phyloP scores from a whole-genome alignment of 495 filamentous ascomycete species.

The Amorphotheca resinae region DNA sequence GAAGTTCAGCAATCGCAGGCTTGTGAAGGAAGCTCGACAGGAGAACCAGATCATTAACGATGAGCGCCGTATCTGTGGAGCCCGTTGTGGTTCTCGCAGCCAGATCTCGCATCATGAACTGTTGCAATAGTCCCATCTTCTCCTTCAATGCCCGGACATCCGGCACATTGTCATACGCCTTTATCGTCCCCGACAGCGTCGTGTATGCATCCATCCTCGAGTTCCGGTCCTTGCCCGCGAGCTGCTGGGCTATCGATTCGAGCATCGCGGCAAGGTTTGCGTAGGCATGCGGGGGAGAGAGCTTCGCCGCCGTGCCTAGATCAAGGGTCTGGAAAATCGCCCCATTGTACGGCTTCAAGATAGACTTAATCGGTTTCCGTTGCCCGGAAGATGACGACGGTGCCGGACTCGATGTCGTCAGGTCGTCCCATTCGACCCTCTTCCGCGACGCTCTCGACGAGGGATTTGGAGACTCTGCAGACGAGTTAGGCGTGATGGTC shows the following conservation, averaged over 20 bases:
- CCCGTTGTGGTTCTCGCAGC: slow-evolving; percentile 38
- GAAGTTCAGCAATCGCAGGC: slow-evolving; percentile 43
- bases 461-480: slow-evolving; percentile 21
- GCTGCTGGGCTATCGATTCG: slow-evolving; percentile 65
- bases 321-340: slow-evolving; percentile 27
- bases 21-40: slow-evolving; percentile 60
- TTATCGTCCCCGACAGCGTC: slow-evolving; percentile 59
- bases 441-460: slow-evolving; percentile 46
- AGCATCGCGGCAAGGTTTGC: slow-evolving; percentile 59
- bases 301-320: slow-evolving; percentile 22
- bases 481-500: slow-evolving; percentile 37
- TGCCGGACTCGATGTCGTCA: slow-evolving; percentile 29
- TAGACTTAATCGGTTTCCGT: slow-evolving; percentile 65
- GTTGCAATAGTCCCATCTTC: slow-evolving; percentile 62
- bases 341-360: slow-evolving; percentile 57
- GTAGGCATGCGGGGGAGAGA: slow-evolving; percentile 23
- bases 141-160: slow-evolving; percentile 54
- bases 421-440: slow-evolving; percentile 57
- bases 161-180: slow-evolving; percentile 64
- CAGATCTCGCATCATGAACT: slow-evolving; percentile 73
- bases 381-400: slow-evolving; percentile 46
- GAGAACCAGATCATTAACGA: slow-evolving; percentile 63
- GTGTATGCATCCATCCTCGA: slow-evolving; percentile 78
- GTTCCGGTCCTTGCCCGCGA: slow-evolving; percentile 55
- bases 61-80: slow-evolving; percentile 46